These are phyloP conservation scores for Mucor ambiguus DNA, from an alignment of 371 early-diverging fungal species.

Conservation along the genomic window DNA sequence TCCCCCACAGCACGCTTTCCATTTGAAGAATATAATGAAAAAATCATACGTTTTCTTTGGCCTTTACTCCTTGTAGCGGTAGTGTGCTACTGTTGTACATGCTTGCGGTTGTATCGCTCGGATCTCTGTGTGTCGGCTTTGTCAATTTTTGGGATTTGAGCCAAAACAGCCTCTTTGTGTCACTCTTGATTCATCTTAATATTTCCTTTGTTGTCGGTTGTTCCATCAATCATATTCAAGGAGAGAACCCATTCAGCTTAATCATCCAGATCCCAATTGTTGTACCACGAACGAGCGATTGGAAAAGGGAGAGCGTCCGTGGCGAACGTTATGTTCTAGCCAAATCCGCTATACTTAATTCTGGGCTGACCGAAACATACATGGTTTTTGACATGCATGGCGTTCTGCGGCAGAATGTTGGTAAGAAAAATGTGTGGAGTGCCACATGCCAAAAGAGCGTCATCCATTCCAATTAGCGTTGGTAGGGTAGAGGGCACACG, in stretches of 20 bases:
- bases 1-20: not conserved
- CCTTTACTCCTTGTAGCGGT: too few species aligned
- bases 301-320: too few species aligned
- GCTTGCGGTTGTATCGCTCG: not conserved
- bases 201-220: not conserved
- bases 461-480: too few species aligned
- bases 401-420: too few species aligned
- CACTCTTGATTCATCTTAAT: not conserved
- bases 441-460: too few species aligned
- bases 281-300: not conserved
- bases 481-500: too few species aligned
- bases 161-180: not conserved
- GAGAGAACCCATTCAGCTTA: not conserved
- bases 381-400: too few species aligned
- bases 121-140: not conserved
- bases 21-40: not conserved
- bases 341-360: too few species aligned
- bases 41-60: not conserved
- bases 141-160: not conserved
- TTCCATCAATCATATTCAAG: not conserved
- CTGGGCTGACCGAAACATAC: too few species aligned
- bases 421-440: too few species aligned
- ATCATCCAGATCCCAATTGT: not conserved
- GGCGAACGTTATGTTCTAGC: too few species aligned
- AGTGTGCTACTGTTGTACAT: too few species aligned